Evolutionary conservation across 2,329 filamentous ascomycete genomes (phyloP).

Genomic region (Neophaeococcomyces mojaviensis): DNA sequence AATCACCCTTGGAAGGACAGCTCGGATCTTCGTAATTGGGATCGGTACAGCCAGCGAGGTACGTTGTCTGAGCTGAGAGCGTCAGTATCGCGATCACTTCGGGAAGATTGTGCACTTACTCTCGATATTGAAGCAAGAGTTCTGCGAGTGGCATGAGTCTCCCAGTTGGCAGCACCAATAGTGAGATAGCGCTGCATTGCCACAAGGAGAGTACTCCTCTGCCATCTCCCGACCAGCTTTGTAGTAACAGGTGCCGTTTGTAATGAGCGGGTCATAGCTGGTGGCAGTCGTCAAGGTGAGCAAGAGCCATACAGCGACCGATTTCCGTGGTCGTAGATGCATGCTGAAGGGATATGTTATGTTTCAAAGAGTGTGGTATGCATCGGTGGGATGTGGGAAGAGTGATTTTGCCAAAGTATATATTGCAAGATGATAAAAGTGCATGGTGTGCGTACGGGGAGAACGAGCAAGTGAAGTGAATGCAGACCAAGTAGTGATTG

Average conservation of each 20-base stretch:
- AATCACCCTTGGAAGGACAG: slow-evolving; percentile 6
- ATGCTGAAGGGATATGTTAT: not conserved
- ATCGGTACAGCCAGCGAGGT: slow-evolving; percentile 23
- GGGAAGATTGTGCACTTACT: slow-evolving; percentile 6
- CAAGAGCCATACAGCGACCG: not conserved
- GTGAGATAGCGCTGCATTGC: slow-evolving; percentile 18
- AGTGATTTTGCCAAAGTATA: too few relatives aligned
- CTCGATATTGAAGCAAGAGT: slow-evolving; percentile 21
- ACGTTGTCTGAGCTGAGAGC: slow-evolving; percentile 17
- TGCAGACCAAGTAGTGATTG: too few relatives aligned
- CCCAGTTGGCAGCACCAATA: slow-evolving; percentile 19
- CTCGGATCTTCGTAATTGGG: slow-evolving; percentile 15
- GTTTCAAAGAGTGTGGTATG: too few relatives aligned
- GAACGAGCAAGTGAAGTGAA: too few relatives aligned
- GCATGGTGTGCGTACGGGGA: not conserved
- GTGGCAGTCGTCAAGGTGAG: slow-evolving; percentile 9
- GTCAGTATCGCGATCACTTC: slow-evolving; percentile 6
- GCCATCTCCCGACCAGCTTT: slow-evolving; percentile 12
- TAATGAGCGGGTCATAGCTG: slow-evolving; percentile 18
- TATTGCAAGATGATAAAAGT: not conserved
- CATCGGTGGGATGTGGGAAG: not conserved
- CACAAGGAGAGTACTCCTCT: slow-evolving; percentile 21
- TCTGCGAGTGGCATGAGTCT: slow-evolving; percentile 18
- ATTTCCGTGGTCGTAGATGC: not conserved
- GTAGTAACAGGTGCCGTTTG: slow-evolving; percentile 21